These are phyloP conservation scores for Trichocladium antarcticum DNA, from an alignment of 495 filamentous ascomycete species.

Conservation along the genomic window DNA sequence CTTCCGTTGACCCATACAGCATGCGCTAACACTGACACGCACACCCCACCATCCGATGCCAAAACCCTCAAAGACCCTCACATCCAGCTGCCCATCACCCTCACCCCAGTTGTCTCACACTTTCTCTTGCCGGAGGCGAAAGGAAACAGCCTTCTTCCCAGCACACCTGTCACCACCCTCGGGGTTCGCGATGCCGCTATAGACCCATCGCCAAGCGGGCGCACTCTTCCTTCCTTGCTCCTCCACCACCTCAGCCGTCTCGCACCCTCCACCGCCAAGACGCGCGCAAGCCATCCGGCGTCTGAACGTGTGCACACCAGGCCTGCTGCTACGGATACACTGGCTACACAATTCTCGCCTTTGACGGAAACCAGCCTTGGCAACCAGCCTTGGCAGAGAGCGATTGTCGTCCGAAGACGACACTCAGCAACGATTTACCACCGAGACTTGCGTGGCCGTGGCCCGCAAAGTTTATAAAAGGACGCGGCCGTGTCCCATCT, in stretches of 20 bases:
- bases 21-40: not conserved
- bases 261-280: conserved; percentile 15
- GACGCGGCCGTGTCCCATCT: not conserved
- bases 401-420: conserved; percentile 12
- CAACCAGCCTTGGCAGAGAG: conserved; percentile 26
- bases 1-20: conserved; percentile 9
- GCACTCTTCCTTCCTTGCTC: not conserved
- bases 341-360: conserved; percentile 30
- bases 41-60: conserved; percentile 5
- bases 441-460: not conserved
- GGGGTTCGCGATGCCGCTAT: conserved; percentile 10
- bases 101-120: conserved; percentile 7
- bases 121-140: conserved; percentile 3
- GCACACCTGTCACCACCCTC: not conserved
- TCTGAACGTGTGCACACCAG: conserved; percentile 22
- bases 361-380: conserved; percentile 9
- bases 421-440: not conserved
- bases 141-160: not conserved
- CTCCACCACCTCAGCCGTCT: not conserved
- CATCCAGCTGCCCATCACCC: conserved; percentile 4
- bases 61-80: conserved; percentile 18
- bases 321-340: conserved; percentile 6
- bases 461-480: conserved; percentile 7
- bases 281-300: conserved; percentile 16
- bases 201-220: conserved; percentile 6